Conservation (phyloP, 495 filamentous ascomycete species). For the Penicillium odoratum region DNA sequence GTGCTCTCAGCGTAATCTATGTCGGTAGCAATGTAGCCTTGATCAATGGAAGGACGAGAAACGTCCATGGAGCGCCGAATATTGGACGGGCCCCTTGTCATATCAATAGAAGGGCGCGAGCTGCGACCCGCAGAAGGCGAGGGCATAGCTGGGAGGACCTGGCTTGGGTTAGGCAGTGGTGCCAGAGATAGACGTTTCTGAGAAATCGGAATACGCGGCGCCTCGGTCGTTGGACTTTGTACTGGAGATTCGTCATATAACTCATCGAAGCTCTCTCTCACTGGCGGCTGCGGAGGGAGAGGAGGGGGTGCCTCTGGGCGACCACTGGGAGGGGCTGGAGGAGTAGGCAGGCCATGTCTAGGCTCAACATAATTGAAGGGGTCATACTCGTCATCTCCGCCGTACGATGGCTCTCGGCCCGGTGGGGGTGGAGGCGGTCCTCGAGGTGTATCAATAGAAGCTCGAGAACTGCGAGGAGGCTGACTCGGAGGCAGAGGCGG, state of each 20-base stretch:
- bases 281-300: constrained; percentile 31
- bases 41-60: constrained; percentile 64
- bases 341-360: constrained; percentile 35
- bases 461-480: constrained; percentile 46
- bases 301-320: constrained; percentile 34
- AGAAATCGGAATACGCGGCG: constrained; percentile 43
- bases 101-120: constrained; percentile 69
- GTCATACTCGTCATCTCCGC: constrained; percentile 68
- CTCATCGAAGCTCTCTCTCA: constrained; percentile 45
- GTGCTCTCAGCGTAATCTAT: constrained; percentile 71
- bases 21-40: constrained; percentile 81
- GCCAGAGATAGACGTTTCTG: constrained; percentile 31
- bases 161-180: constrained; percentile 31
- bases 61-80: constrained; percentile 74
- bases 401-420: constrained; percentile 38
- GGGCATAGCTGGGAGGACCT: constrained; percentile 44
- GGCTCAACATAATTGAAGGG: constrained; percentile 66
- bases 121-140: constrained; percentile 45
- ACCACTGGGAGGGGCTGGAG: constrained; percentile 18
- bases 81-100: constrained; percentile 49
- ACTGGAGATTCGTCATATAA: constrained; percentile 56
- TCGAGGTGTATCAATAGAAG: constrained; percentile 70
- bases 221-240: constrained; percentile 41
- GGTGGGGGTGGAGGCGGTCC: constrained; percentile 60
- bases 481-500: constrained; percentile 56